Evolutionary conservation across 1,139 yeast species (phyloP), one percentile per base, ranked within the genome.

Genomic region (Lizanozyma gosingica): DNA sequence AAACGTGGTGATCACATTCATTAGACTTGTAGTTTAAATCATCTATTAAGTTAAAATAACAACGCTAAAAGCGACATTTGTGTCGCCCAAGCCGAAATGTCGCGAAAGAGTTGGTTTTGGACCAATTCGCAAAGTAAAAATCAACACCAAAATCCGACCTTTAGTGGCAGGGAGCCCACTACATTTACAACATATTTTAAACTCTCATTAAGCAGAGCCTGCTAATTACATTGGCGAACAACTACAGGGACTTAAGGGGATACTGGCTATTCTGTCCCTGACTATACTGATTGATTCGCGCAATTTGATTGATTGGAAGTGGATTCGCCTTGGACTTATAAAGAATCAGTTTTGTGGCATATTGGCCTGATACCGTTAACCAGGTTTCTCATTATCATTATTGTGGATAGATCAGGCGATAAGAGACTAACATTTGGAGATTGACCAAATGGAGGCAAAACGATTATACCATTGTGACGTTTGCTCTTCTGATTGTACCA

Each of bases 401-500:
- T 22, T 22, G 29, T 22, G 29, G 29, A n/a, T n/a, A n/a, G n/a
- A n/a, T n/a, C n/a, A n/a, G n/a, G n/a, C n/a, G n/a, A n/a, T n/a
- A n/a, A n/a, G n/a, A n/a, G n/a, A n/a, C n/a, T n/a, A n/a, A n/a
- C n/a, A n/a, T n/a, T n/a, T n/a, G n/a, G n/a, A n/a, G n/a, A n/a
- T n/a, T n/a, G n/a, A n/a, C n/a, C 11, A 6, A 22, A 22, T 22
- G 29, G 29, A 22, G 65, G 63, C 53, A 55, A 63, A 61, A 50
- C 57, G 63, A 43, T 76, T 83, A 54, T 88, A 80, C 61, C 97
- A 90, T 59, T 92, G 98, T 63, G 98, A 92, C 62, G 87, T 86
- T 15, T 92, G 98, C 56, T 83, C 96, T 18, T 74, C 95, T 3
- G 98, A 92, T 58, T 86, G 97, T 57, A 90, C 97, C 3, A 82